Evolutionary conservation across 306 rosid species (phyloP).

Genomic region (Morella rubra): DNA sequence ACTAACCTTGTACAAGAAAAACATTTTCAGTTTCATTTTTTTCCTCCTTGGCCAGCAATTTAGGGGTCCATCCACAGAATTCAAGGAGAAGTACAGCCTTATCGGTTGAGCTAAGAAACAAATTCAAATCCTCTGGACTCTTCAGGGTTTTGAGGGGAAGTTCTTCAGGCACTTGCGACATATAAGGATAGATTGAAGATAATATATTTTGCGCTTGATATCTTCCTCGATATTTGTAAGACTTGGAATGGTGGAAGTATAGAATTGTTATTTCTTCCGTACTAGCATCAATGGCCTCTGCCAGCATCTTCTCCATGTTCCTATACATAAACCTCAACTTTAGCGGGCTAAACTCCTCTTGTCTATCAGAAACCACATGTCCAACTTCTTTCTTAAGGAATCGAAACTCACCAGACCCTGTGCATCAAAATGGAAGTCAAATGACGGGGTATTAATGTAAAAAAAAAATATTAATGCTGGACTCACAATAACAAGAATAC

Average conservation of each 20-base stretch:
- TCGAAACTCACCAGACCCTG: conserved; percentile 94
- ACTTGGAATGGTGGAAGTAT: conserved; percentile 61
- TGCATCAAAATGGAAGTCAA: conserved; percentile 30
- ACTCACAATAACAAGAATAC: background rate
- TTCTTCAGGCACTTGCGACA: conserved; percentile 46
- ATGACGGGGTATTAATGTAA: background rate
- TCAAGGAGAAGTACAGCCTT: conserved; percentile 68
- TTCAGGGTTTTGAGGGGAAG: conserved; percentile 53
- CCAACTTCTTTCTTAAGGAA: conserved; percentile 65
- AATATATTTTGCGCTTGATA: conserved; percentile 51
- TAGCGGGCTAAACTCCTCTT: conserved; percentile 42
- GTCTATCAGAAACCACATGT: conserved; percentile 24
- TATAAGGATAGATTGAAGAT: conserved; percentile 44
- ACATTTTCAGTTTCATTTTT: conserved; percentile 47
- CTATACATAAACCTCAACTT: conserved; percentile 59
- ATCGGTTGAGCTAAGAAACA: conserved; percentile 68
- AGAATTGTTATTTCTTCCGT: conserved; percentile 47
- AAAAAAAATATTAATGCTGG: background rate
- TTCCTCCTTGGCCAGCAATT: conserved; percentile 43
- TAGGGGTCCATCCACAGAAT: conserved; percentile 80
- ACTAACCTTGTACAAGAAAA: conserved; percentile 42
- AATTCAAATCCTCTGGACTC: conserved; percentile 42
- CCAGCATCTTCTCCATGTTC: conserved; percentile 56
- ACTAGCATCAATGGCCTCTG: conserved; percentile 60
- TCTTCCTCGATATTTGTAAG: conserved; percentile 74